Percentiles rank a stretch among this genome's conserved stretches.
These are phyloP conservation scores for Jacaranda copaia DNA, from an alignment of 257 asterid species.

Conservation along the genomic window DNA sequence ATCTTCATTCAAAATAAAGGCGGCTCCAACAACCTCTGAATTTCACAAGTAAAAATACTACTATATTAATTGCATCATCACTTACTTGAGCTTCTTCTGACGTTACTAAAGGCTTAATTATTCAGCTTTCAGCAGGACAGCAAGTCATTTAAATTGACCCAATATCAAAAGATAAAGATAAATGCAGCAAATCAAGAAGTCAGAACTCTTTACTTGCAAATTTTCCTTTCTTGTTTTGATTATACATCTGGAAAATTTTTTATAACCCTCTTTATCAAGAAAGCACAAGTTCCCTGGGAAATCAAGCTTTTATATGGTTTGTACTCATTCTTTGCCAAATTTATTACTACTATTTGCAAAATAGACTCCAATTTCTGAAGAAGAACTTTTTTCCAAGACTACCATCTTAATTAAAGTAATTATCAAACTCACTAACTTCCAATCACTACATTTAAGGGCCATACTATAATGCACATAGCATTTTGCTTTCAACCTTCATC, in stretches of 20 bases:
- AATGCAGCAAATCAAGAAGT: background rate
- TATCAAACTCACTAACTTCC: background rate
- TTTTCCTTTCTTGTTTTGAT: background rate
- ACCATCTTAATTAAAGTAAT: background rate
- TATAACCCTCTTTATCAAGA: background rate
- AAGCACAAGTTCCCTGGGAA: background rate
- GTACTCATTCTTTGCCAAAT: background rate
- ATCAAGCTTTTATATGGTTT: background rate
- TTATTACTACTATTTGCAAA: background rate
- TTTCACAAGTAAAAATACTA: background rate
- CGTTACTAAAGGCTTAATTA: no score
- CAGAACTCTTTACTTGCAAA: background rate
- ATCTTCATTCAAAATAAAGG: background rate
- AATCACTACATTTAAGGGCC: background rate
- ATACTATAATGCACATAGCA: background rate
- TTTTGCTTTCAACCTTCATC: background rate
- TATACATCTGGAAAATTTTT: background rate
- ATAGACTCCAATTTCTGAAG: background rate
- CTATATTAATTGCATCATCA: no score
- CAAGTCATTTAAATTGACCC: no score
- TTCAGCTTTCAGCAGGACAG: no score
- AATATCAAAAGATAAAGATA: background rate
- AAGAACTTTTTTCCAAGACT: background rate
- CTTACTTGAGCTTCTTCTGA: no score
- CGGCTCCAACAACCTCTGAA: background rate